Evolutionary conservation across 176 grass and related monocot genomes (phyloP), one percentile per base, ranked within the genome.

Genomic region (Tillandsia leiboldiana): DNA sequence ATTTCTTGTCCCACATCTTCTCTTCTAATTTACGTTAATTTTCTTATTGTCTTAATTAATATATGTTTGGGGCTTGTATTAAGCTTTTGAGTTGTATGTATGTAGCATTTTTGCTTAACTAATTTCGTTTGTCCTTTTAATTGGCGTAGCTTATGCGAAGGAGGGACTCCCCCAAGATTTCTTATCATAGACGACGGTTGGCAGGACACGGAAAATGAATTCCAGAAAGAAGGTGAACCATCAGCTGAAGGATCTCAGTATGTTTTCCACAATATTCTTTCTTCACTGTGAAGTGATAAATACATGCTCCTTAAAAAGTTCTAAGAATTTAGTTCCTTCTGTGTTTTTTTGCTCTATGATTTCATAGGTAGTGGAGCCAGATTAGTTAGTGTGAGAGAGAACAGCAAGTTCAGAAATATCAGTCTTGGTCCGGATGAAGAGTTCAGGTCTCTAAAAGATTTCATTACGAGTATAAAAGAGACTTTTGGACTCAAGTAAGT

Each of bases 131-230:
- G 50, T 51, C 23, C 8, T 26, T 28, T 52, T 24, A 12, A 20
- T 53, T 3, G 11, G 8, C 49, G 7, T 50, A 77, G 74, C 53
- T 69, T 77, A 69, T 69, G 17, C 4, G 11, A 69, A 77, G 74
- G 74, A 10, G 74, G 65, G 1, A 68, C 52, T 9, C 74, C 74
- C 26, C 65, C 74, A 56, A 77, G 53, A 69, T 77, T 77, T 65
- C 51, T 77, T 13, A 66, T 77, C 47, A 77, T 77, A 77, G 74
- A 77, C 59, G 74, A 77, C 61, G 74, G 74, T 20, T 77, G 74
- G 74, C 74, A 77, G 22, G 74, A 77, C 18, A 61, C 33, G 26
- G 20, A 8, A 48, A 77, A 77, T 69, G 74, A 77, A 77, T 77
- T 77, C 33, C 28, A 77, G 65, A 69, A 27, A 58, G 74, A 76